phyloP scores from a whole-genome alignment of 2,329 filamentous ascomycete genomes.

The Pyricularia grisea region DNA sequence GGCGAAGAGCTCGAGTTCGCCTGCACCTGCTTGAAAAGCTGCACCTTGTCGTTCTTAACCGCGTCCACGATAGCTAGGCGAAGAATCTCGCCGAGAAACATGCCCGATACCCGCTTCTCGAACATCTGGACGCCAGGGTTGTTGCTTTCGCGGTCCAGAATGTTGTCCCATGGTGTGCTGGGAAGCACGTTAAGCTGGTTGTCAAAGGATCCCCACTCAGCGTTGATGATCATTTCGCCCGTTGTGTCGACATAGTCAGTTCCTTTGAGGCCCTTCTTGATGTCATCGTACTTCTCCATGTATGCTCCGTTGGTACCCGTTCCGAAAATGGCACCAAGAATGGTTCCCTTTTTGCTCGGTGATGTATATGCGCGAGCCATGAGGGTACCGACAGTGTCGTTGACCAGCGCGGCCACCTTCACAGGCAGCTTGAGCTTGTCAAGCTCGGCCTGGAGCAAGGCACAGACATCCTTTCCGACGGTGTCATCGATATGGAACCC shows the following conservation, averaged over 20 bases:
- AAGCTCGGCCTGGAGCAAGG: slow-evolving; percentile 79
- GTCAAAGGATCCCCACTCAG: slow-evolving; percentile 97
- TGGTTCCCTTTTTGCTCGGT: slow-evolving; percentile 72
- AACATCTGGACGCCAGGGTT: slow-evolving; percentile 98
- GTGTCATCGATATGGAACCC: slow-evolving; percentile 96
- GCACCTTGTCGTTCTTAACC: slow-evolving; percentile 54
- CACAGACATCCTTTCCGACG: slow-evolving; percentile 89
- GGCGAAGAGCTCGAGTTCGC: slow-evolving; percentile 51
- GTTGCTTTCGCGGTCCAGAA: slow-evolving; percentile 68
- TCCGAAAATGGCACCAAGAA: slow-evolving; percentile 95
- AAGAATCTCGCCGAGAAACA: slow-evolving; percentile 95
- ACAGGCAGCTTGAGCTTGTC: slow-evolving; percentile 81
- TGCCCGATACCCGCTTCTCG: slow-evolving; percentile 94
- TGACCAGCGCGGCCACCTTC: slow-evolving; percentile 89
- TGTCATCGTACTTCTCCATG: slow-evolving; percentile 78
- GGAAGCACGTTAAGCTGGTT: slow-evolving; percentile 85
- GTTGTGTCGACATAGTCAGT: slow-evolving; percentile 65
- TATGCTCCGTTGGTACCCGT: slow-evolving; percentile 97
- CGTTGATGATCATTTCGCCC: slow-evolving; percentile 95
- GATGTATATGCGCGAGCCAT: slow-evolving; percentile 97
- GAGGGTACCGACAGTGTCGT: slow-evolving; percentile 93
- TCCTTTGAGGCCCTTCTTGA: slow-evolving; percentile 66
- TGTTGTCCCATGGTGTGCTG: slow-evolving; percentile 71
- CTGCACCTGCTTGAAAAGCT: slow-evolving; percentile 70
- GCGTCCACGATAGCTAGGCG: slow-evolving; percentile 67